Percentiles rank a stretch among this genome's conserved stretches.
These are phyloP conservation scores for Colletotrichum endophyticum DNA, from an alignment of 2,329 filamentous ascomycete genomes.

Conservation along the genomic window DNA sequence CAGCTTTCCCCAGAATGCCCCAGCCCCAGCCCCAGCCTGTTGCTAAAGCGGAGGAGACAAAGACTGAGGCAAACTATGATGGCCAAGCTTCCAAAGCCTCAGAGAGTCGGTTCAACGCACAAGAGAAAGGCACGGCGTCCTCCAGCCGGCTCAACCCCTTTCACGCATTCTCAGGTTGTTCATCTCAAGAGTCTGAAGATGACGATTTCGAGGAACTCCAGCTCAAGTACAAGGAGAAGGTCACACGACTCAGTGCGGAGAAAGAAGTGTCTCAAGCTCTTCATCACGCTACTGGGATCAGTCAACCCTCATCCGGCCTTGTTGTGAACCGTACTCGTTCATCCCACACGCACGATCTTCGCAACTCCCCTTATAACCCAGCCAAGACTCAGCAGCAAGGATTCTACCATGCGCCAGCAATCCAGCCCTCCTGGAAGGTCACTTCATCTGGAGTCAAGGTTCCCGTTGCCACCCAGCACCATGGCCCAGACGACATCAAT, in stretches of 20 bases:
- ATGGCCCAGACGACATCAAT: background rate
- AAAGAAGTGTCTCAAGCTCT: conserved; percentile 21
- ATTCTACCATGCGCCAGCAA: conserved; percentile 20
- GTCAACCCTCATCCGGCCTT: conserved; percentile 16
- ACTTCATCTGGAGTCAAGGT: conserved; percentile 11
- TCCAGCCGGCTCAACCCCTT: conserved; percentile 13
- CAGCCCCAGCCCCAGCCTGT: background rate
- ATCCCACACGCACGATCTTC: background rate
- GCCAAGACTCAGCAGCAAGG: background rate
- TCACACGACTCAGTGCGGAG: conserved; percentile 7
- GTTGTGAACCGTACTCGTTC: background rate
- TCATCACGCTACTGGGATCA: conserved; percentile 7
- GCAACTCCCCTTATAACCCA: background rate
- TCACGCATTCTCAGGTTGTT: conserved; percentile 10
- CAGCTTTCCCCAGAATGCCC: background rate
- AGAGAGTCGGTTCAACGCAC: background rate
- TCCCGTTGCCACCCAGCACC: background rate
- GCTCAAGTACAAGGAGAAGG: background rate
- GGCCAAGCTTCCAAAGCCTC: background rate
- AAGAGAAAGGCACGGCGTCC: background rate
- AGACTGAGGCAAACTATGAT: background rate
- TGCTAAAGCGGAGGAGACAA: background rate
- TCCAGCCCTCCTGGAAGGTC: conserved; percentile 13
- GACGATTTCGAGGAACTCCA: background rate
- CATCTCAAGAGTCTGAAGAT: conserved; percentile 9